Evolutionary conservation across 768 basidiomycete genomes (phyloP).

Genomic region (Candolleomyces efflorescens): DNA sequence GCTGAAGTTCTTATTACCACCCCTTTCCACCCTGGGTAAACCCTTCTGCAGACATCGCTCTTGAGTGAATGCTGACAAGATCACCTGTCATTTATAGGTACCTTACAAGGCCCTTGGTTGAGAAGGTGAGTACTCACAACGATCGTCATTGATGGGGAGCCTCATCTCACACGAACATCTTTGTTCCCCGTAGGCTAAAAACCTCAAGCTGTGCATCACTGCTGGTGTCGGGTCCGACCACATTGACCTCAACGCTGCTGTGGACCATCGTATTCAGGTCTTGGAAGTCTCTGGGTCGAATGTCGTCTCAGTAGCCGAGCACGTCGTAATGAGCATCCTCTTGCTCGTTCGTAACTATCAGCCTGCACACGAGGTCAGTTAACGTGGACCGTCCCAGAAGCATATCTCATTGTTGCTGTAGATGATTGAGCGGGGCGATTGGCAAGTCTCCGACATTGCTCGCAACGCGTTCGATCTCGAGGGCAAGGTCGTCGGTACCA

Average conservation of each 20-base stretch:
- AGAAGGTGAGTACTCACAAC: constrained; percentile 42
- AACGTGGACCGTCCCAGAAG: no score
- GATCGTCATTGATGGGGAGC: not conserved
- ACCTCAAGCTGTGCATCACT: constrained; percentile 86
- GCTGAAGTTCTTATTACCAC: constrained; percentile 81
- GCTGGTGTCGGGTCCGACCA: constrained; percentile 91
- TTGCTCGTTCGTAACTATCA: constrained; percentile 88
- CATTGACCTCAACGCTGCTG: constrained; percentile 86
- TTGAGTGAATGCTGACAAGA: not conserved
- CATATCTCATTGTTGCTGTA: no score
- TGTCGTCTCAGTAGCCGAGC: constrained; percentile 89
- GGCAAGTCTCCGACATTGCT: constrained; percentile 82
- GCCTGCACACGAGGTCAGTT: constrained; percentile 75
- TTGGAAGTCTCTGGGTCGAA: constrained; percentile 88
- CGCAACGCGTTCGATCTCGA: constrained; percentile 87
- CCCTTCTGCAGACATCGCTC: not conserved
- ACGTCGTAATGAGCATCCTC: constrained; percentile 88
- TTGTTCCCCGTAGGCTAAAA: constrained; percentile 57
- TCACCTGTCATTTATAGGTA: constrained; percentile 36
- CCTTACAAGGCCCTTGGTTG: constrained; percentile 66
- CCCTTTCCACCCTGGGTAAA: constrained; percentile 75
- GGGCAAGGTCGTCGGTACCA: constrained; percentile 87
- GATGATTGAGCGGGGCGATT: constrained; percentile 83
- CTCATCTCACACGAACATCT: not conserved
- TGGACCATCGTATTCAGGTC: constrained; percentile 75